These are phyloP conservation scores for Populus davidiana DNA, from an alignment of 345 rosid species.

Conservation along the genomic window DNA sequence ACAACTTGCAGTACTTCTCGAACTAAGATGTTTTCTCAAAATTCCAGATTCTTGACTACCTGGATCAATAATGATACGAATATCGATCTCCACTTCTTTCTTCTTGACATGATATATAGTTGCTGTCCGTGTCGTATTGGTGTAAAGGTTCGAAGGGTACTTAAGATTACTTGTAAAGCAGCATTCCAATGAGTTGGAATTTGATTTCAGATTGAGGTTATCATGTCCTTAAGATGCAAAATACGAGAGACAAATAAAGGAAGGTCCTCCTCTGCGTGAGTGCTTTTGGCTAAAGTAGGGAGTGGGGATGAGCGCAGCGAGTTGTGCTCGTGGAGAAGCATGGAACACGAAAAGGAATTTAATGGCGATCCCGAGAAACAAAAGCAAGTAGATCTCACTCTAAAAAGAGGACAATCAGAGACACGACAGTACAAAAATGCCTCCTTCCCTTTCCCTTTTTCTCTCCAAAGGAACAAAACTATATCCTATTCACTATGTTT, in stretches of 20 bases:
- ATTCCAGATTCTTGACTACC: background rate
- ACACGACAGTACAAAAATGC: background rate
- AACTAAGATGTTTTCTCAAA: background rate
- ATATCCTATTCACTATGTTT: too few species aligned
- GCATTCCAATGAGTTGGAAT: background rate
- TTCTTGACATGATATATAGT: background rate
- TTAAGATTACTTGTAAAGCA: slow-evolving; percentile 3
- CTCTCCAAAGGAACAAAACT: background rate
- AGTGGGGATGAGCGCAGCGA: background rate
- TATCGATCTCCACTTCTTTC: background rate
- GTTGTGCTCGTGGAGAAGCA: slow-evolving; percentile 11
- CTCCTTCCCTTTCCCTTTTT: background rate
- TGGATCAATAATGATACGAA: background rate
- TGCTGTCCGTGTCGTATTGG: background rate
- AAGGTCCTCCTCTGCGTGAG: background rate
- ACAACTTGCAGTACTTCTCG: background rate
- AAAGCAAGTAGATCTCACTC: slow-evolving; percentile 12
- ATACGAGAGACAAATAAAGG: slow-evolving; percentile 11
- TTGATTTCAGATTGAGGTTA: slow-evolving; percentile 11
- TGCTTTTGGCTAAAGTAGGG: slow-evolving; percentile 13
- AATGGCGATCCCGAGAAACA: slow-evolving; percentile 40
- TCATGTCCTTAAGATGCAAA: background rate
- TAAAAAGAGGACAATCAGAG: slow-evolving; percentile 1
- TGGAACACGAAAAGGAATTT: slow-evolving; percentile 32
- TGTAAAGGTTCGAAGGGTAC: background rate